Conservation (phyloP, 176 grass and related monocot species). For the Luzula sylvatica region DNA sequence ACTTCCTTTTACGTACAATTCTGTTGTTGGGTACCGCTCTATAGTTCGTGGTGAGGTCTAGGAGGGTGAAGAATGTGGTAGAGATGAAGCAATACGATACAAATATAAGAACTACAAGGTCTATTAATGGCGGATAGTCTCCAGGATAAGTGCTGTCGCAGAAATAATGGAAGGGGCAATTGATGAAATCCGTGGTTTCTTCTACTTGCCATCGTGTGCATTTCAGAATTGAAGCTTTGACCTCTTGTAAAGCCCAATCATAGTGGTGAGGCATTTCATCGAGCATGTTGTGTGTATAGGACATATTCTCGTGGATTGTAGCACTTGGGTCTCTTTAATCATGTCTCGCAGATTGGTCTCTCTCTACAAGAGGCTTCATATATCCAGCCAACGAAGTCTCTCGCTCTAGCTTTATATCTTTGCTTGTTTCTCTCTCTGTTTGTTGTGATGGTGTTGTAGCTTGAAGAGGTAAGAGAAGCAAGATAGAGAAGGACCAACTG, state of each 20-base stretch:
- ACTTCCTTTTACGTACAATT: conserved; percentile 44
- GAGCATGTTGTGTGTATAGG: conserved; percentile 38
- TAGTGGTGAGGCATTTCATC: conserved; percentile 23
- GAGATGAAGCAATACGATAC: conserved; percentile 55
- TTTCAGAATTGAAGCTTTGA: conserved; percentile 66
- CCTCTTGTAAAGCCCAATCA: conserved; percentile 30
- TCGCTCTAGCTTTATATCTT: conserved; percentile 16
- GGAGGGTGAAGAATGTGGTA: conserved; percentile 50
- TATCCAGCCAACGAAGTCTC: conserved; percentile 37
- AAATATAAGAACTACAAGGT: conserved; percentile 48
- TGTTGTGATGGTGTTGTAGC: conserved; percentile 65
- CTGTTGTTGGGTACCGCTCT: neutral
- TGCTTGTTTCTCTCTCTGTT: conserved; percentile 30
- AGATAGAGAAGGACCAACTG: conserved; percentile 71
- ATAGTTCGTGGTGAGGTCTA: conserved; percentile 27
- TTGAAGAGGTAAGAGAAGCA: conserved; percentile 33
- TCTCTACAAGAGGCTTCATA: conserved; percentile 37
- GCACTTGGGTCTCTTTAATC: neutral
- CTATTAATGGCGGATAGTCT: conserved; percentile 53
- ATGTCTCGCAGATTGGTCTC: conserved; percentile 4
- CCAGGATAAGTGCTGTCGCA: conserved; percentile 84
- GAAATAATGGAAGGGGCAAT: conserved; percentile 97
- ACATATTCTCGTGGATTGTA: neutral
- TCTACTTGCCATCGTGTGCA: conserved; percentile 98
- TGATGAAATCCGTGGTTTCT: conserved; percentile 76